Conservation (phyloP, 192 early-diverging fungal genomes). For the Podila minutissima region DNA sequence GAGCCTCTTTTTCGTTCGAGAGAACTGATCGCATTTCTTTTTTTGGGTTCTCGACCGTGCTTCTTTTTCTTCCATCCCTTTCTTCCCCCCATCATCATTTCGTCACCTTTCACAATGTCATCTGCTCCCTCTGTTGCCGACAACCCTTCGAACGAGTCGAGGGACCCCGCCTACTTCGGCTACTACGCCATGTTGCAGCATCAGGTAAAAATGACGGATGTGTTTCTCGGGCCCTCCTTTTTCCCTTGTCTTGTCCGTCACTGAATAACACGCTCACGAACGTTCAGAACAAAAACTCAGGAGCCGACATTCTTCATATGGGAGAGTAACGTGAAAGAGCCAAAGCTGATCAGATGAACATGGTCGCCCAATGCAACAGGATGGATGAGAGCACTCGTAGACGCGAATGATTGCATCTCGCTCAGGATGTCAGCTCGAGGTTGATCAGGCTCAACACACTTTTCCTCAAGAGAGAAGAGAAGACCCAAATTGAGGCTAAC, state of each 20-base stretch:
- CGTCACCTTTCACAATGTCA: conserved; percentile 24
- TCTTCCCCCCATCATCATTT: background rate
- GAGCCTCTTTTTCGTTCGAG: background rate
- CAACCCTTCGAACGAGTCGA: conserved; percentile 58
- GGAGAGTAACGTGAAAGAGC: no score
- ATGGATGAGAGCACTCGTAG: no score
- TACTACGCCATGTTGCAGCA: conserved; percentile 88
- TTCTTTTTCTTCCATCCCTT: background rate
- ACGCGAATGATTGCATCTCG: no score
- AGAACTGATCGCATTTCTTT: background rate
- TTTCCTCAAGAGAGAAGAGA: no score
- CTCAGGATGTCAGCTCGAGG: no score
- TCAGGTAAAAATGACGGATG: conserved; percentile 60
- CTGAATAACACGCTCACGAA: no score
- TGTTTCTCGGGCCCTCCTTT: no score
- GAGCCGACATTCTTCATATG: no score
- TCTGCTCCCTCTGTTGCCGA: conserved; percentile 39
- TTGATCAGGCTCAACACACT: no score
- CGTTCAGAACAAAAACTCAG: background rate
- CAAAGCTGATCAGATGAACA: no score
- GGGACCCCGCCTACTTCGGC: conserved; percentile 78
- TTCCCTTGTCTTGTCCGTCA: background rate
- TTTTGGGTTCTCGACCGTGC: background rate
- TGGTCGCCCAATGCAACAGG: no score
- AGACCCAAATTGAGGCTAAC: no score